Percentiles rank a stretch among this genome's conserved stretches.
phyloP scores from a whole-genome alignment of 202 grass and related monocot genomes.

The Elaeis oleifera region DNA sequence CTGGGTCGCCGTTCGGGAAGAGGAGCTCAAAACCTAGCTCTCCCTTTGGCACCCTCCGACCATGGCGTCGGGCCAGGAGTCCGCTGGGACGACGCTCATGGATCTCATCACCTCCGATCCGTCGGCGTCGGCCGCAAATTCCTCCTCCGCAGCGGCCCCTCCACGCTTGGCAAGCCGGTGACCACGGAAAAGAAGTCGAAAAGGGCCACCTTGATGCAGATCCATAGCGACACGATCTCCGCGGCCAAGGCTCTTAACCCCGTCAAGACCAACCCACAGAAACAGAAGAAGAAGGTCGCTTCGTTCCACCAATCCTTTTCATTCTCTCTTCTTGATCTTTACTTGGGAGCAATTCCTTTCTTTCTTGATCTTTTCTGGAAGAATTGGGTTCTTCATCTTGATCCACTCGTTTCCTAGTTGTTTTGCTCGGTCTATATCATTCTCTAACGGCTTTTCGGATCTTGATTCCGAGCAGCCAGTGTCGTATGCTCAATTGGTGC shows the following conservation, averaged over 20 bases:
- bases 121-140: constrained; percentile 20
- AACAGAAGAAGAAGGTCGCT: constrained; percentile 76
- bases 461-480: constrained; percentile 57
- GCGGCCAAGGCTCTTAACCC: constrained; percentile 87
- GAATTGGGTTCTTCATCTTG: too few relatives aligned
- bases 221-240: constrained; percentile 91
- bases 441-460: background rate
- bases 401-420: too few relatives aligned
- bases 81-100: constrained; percentile 72
- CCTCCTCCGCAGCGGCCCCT: constrained; percentile 10
- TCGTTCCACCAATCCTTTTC: background rate
- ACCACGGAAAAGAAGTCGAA: constrained; percentile 77
- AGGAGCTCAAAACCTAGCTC: too few relatives aligned
- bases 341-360: background rate
- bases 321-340: background rate
- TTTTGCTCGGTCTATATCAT: too few relatives aligned
- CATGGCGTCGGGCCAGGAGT: constrained; percentile 81
- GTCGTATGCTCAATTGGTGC: constrained; percentile 89
- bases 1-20: too few relatives aligned
- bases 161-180: constrained; percentile 49
- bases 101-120: constrained; percentile 97
- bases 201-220: constrained; percentile 70
- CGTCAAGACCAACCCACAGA: constrained; percentile 63
- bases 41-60: constrained; percentile 8
- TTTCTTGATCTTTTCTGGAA: too few relatives aligned